Conservation (phyloP, 176 grass and related monocot genomes). For the barley (Hordeum vulgare) region DNA sequence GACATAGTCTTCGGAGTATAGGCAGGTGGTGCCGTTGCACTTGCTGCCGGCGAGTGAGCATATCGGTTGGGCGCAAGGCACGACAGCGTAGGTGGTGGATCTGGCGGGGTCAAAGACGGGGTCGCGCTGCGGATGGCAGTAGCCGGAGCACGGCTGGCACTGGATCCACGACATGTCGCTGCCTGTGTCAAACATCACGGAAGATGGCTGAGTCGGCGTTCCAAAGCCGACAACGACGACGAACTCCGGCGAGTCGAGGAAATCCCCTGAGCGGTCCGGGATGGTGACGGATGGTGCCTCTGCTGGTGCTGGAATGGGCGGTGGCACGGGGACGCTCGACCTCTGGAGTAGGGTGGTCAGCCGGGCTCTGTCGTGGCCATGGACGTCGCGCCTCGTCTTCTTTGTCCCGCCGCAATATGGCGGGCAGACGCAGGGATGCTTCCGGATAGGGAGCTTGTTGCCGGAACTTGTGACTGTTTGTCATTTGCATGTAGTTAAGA, state of each 20-base stretch:
- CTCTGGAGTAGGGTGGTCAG: constrained; percentile 3
- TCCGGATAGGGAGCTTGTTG: constrained; percentile 1
- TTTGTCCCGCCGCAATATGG: neutral
- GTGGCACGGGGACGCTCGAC: neutral
- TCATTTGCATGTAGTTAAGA: no score
- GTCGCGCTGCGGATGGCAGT: constrained; percentile 51
- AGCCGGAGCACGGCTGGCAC: constrained; percentile 42
- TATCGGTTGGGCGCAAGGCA: constrained; percentile 13
- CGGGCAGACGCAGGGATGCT: no score
- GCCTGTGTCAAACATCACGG: constrained; percentile 53
- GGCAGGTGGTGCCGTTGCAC: constrained; percentile 20
- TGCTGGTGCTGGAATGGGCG: neutral
- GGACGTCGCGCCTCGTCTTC: neutral
- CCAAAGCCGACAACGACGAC: constrained; percentile 55
- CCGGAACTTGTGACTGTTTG: neutral
- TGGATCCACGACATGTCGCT: constrained; percentile 79
- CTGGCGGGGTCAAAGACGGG: constrained; percentile 49
- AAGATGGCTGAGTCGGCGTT: constrained; percentile 23
- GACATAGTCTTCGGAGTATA: constrained; percentile 34
- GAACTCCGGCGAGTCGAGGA: constrained; percentile 36
- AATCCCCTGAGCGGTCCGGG: constrained; percentile 20
- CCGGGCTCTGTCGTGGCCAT: neutral
- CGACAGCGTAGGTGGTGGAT: constrained; percentile 36
- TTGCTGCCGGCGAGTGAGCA: constrained; percentile 12
- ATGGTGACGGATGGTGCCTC: constrained; percentile 7